Conservation (phyloP, 768 basidiomycete genomes). For the Tricholoma furcatifolium region DNA sequence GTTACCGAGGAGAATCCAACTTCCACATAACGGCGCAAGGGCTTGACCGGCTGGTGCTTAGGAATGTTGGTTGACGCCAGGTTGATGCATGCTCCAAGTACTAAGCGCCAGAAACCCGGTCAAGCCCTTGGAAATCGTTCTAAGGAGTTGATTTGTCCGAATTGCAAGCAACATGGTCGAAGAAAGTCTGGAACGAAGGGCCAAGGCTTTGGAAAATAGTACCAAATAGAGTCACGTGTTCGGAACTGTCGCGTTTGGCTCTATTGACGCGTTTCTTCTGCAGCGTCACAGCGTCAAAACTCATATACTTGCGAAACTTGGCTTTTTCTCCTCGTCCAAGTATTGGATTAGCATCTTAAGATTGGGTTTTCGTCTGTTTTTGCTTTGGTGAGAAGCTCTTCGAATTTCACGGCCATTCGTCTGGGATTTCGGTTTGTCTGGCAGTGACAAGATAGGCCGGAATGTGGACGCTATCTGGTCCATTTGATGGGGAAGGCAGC, state of each 20-base stretch:
- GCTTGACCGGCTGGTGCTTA: not conserved
- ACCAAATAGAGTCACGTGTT: not conserved
- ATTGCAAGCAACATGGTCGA: too few relatives aligned
- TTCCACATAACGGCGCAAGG: constrained; percentile 6
- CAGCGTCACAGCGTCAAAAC: not conserved
- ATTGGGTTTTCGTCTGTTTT: too few relatives aligned
- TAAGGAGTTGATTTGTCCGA: too few relatives aligned
- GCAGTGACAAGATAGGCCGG: not conserved
- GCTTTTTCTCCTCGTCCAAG: too few relatives aligned
- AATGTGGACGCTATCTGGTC: constrained; percentile 59
- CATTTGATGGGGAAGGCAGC: constrained; percentile 46
- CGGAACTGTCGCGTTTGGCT: too few relatives aligned
- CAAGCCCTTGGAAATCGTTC: not conserved
- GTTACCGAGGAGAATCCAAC: too few relatives aligned
- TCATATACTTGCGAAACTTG: not conserved
- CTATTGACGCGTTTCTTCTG: too few relatives aligned
- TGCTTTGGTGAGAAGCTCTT: too few relatives aligned
- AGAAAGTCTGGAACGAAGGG: too few relatives aligned
- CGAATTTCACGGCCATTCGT: not conserved
- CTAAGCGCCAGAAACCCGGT: not conserved
- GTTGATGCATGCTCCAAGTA: not conserved
- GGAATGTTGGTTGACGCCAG: not conserved
- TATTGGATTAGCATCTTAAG: too few relatives aligned
- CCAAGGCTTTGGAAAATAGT: too few relatives aligned
- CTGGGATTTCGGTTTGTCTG: not conserved